Evolutionary conservation across 306 rosid species (phyloP).

Genomic region (Casuarina glauca): DNA sequence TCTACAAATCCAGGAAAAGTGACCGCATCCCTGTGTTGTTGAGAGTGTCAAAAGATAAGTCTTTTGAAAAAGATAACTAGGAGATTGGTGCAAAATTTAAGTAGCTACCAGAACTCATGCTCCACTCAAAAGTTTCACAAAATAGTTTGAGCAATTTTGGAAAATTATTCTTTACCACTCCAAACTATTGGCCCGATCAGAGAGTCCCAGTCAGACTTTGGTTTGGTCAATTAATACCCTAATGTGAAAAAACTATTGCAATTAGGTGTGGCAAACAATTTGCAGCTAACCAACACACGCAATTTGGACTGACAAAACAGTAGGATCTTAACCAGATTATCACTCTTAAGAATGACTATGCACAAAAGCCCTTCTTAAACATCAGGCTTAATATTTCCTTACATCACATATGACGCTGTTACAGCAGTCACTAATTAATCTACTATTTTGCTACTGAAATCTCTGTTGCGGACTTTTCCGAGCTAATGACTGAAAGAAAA

Average conservation of each 20-base stretch:
- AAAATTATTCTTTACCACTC: not conserved
- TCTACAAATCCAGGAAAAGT: constrained; percentile 97
- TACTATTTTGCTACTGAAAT: not conserved
- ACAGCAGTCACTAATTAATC: not conserved
- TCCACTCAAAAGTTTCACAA: not conserved
- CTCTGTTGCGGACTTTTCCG: not conserved
- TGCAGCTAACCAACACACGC: not conserved
- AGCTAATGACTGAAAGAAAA: constrained; percentile 22
- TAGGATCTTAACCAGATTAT: not conserved
- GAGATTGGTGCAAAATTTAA: not conserved
- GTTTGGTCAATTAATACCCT: not conserved
- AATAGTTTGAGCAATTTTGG: not conserved
- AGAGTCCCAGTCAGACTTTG: not conserved
- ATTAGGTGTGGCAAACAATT: not conserved
- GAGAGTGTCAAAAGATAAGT: constrained; percentile 21
- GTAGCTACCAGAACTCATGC: not conserved
- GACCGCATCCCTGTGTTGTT: constrained; percentile 63
- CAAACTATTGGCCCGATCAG: not conserved
- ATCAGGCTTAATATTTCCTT: not conserved
- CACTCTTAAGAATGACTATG: not conserved
- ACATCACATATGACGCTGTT: not conserved
- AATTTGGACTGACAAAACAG: not conserved
- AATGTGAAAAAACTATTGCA: not conserved
- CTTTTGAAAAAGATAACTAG: not conserved
- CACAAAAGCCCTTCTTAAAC: not conserved